phyloP scores from a whole-genome alignment of 345 rosid genomes.

The Citrus trifoliata region DNA sequence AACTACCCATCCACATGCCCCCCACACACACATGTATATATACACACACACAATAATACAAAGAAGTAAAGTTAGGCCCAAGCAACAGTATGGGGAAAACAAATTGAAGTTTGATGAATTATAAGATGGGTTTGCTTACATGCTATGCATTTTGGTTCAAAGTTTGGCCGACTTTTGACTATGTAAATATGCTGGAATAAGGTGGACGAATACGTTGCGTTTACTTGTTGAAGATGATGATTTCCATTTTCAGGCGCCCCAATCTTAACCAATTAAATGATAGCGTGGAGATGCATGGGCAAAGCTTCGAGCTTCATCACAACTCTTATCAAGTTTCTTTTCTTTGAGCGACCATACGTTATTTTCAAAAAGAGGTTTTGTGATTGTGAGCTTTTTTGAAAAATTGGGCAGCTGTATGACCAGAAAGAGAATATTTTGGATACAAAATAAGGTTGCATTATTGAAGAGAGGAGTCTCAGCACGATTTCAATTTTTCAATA shows the following conservation, averaged over 20 bases:
- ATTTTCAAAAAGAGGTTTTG: slow-evolving; percentile 6
- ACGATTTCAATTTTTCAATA: background rate
- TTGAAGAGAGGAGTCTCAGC: background rate
- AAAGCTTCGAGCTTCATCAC: background rate
- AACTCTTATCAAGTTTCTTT: background rate
- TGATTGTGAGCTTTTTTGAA: slow-evolving; percentile 17
- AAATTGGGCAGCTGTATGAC: slow-evolving; percentile 16
- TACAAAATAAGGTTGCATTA: background rate
- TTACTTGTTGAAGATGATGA: slow-evolving; percentile 24
- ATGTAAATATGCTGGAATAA: no score
- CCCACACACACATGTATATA: background rate
- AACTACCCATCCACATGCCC: background rate
- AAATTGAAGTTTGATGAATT: background rate
- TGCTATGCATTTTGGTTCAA: slow-evolving; percentile 5
- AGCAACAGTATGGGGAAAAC: background rate
- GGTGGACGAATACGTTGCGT: background rate
- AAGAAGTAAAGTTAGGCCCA: background rate
- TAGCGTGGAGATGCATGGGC: background rate
- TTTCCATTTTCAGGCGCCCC: background rate
- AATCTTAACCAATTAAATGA: background rate
- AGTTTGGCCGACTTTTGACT: slow-evolving; percentile 25
- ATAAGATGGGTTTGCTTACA: background rate
- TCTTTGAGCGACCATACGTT: background rate
- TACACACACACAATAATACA: background rate
- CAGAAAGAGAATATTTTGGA: slow-evolving; percentile 17